These are phyloP conservation scores for Aspergillus sp. DNA, from an alignment of 2,329 filamentous ascomycete genomes.

Conservation along the genomic window DNA sequence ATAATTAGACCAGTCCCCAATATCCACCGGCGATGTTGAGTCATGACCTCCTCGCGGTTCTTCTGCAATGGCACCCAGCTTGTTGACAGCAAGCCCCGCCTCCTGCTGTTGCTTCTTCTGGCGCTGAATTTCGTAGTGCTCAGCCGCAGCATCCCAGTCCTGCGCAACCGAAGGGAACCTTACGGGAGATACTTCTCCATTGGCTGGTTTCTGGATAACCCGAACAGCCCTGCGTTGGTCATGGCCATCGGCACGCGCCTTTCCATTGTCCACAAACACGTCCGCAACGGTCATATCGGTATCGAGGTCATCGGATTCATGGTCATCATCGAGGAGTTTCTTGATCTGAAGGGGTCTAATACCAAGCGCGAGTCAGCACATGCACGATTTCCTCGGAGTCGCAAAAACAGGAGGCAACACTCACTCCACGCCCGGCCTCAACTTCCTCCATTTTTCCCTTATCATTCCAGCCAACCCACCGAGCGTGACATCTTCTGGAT, in stretches of 20 bases:
- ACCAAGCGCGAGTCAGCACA: conserved; percentile 5
- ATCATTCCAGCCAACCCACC: conserved; percentile 33
- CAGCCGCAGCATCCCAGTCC: conserved; percentile 34
- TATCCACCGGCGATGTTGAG: background rate
- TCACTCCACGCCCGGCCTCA: conserved; percentile 35
- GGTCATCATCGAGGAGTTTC: conserved; percentile 37
- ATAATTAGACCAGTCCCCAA: background rate
- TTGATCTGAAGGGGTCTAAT: conserved; percentile 37
- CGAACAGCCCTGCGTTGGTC: conserved; percentile 37
- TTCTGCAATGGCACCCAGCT: conserved; percentile 22
- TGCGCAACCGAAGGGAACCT: conserved; percentile 37
- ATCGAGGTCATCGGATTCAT: conserved; percentile 33
- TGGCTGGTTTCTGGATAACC: conserved; percentile 33
- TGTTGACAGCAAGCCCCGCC: conserved; percentile 5
- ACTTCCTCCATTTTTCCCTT: conserved; percentile 32
- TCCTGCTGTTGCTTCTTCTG: conserved; percentile 14
- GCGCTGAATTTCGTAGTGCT: conserved; percentile 18
- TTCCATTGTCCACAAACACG: conserved; percentile 40
- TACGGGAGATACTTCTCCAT: conserved; percentile 16
- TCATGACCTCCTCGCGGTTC: conserved; percentile 6
- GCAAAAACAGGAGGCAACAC: conserved; percentile 15
- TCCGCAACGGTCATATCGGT: conserved; percentile 36
- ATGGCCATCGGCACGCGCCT: conserved; percentile 31
- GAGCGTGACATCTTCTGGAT: conserved; percentile 33
- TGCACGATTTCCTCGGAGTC: background rate